Percentiles rank a stretch among this genome's conserved stretches.
phyloP scores from a whole-genome alignment of 176 grass and related monocot genomes.

The Phyllostachys edulis region DNA sequence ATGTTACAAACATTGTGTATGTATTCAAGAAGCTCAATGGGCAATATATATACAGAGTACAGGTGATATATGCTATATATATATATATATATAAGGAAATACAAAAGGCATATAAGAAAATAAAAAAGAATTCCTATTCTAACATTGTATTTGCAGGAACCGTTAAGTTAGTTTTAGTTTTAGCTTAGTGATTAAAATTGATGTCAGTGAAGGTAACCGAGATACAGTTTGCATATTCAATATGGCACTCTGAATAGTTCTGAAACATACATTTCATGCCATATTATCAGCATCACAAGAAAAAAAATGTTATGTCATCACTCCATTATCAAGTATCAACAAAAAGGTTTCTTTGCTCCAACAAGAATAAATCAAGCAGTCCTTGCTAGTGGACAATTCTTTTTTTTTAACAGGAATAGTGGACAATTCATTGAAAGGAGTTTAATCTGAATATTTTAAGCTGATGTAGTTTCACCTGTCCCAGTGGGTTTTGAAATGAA shows the following conservation, averaged over 20 bases:
- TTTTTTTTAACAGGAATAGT: too few relatives aligned
- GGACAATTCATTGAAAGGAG: not conserved
- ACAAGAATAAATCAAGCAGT: not conserved
- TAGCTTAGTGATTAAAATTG: not conserved
- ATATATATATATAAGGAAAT: too few relatives aligned
- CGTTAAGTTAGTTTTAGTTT: not conserved
- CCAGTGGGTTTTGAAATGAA: slow-evolving; percentile 49
- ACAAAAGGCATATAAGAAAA: too few relatives aligned
- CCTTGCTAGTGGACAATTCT: not conserved
- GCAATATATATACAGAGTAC: too few relatives aligned
- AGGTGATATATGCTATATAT: too few relatives aligned
- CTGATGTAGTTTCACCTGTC: slow-evolving; percentile 47
- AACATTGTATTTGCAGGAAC: not conserved
- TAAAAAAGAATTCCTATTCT: too few relatives aligned
- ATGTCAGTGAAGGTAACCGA: not conserved
- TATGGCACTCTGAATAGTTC: not conserved
- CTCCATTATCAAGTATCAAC: not conserved
- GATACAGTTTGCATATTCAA: not conserved
- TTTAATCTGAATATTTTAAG: slow-evolving; percentile 2
- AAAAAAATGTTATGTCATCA: not conserved
- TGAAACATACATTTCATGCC: not conserved
- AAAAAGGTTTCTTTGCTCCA: not conserved
- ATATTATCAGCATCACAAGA: not conserved
- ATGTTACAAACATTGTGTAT: too few relatives aligned
- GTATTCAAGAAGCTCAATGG: too few relatives aligned